Conservation (phyloP, 2,329 filamentous ascomycete species). For the Sclerotinia sclerotiorum region DNA sequence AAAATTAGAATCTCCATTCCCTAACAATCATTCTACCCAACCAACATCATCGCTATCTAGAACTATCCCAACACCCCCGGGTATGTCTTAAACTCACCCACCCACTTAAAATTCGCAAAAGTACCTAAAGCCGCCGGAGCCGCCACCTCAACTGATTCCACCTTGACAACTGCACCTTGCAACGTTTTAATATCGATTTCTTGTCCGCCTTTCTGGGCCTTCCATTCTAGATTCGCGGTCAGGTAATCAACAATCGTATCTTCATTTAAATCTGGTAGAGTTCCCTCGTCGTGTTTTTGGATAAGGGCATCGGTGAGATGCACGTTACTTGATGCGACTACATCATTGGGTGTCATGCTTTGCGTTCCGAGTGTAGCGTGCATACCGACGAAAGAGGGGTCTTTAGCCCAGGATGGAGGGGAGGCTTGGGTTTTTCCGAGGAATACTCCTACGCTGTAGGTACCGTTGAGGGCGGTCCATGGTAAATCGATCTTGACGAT, state of each 20-base stretch:
- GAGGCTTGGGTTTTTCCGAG: slow-evolving; percentile 38
- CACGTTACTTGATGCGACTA: slow-evolving; percentile 42
- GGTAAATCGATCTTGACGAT: slow-evolving; percentile 39
- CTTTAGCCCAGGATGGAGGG: slow-evolving; percentile 27
- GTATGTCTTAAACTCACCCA: slow-evolving; percentile 18
- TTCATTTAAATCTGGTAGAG: slow-evolving; percentile 33
- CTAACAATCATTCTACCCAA: not conserved
- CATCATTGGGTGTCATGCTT: slow-evolving; percentile 23
- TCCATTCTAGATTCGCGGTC: slow-evolving; percentile 34
- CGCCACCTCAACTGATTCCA: slow-evolving; percentile 15
- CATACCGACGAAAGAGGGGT: slow-evolving; percentile 20
- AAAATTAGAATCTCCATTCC: not conserved
- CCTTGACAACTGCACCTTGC: not conserved
- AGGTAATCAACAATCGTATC: slow-evolving; percentile 36
- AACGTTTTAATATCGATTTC: slow-evolving; percentile 14
- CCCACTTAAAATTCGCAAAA: slow-evolving; percentile 21
- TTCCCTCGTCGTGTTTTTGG: slow-evolving; percentile 32
- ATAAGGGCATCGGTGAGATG: slow-evolving; percentile 42
- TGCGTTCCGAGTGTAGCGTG: slow-evolving; percentile 14
- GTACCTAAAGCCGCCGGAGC: slow-evolving; percentile 10
- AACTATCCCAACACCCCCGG: not conserved
- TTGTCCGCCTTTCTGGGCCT: slow-evolving; percentile 22
- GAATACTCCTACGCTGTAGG: slow-evolving; percentile 41
- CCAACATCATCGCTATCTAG: not conserved
- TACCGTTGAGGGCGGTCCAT: slow-evolving; percentile 38